Evolutionary conservation across 805 yeast genomes (phyloP).

Genomic region (Komagataella phaffii): DNA sequence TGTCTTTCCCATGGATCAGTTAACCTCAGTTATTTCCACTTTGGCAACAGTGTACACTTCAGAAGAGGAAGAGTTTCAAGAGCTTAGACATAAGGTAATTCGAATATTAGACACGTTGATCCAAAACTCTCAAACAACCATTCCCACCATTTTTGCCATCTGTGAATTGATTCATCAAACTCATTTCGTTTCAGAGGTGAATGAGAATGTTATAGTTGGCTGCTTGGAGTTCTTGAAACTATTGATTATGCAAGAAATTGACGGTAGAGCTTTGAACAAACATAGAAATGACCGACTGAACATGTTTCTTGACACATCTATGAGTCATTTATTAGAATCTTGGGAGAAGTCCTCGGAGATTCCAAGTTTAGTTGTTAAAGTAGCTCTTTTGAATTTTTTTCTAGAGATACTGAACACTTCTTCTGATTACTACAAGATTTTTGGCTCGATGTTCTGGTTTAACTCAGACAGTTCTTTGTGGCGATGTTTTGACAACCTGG

Average conservation of each 20-base stretch:
- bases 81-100: background rate
- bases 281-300: constrained; percentile 9
- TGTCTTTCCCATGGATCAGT: constrained; percentile 15
- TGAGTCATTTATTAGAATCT: background rate
- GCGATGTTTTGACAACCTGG: background rate
- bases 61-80: background rate
- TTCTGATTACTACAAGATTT: background rate
- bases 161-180: background rate
- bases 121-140: background rate
- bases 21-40: constrained; percentile 3
- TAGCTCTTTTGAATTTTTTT: background rate
- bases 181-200: background rate
- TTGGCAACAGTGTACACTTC: background rate
- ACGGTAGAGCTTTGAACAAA: background rate
- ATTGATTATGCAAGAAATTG: background rate
- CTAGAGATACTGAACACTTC: background rate
- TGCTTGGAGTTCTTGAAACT: background rate
- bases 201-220: background rate
- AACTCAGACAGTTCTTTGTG: background rate
- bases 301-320: background rate
- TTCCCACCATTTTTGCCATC: background rate
- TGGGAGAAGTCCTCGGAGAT: background rate
- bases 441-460: background rate
- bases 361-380: background rate
- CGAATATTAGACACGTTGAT: background rate